These are phyloP conservation scores for Suhomyces emberorum DNA, from an alignment of 805 yeast species.

Conservation along the genomic window DNA sequence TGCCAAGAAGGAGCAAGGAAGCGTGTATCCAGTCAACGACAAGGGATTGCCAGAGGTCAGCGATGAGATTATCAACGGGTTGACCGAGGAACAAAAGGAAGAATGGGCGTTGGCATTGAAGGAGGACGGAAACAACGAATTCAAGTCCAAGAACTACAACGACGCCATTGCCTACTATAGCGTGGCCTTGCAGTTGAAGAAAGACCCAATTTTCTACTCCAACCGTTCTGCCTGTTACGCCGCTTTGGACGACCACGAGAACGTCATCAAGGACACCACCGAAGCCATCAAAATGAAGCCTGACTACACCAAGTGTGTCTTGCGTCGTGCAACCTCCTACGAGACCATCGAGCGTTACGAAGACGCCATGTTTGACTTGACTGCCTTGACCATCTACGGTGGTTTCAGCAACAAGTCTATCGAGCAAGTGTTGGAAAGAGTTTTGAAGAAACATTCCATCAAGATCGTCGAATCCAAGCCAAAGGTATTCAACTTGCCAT, in stretches of 20 bases:
- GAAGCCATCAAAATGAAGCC: conserved; percentile 83
- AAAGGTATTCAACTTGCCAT: conserved; percentile 61
- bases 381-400: conserved; percentile 82
- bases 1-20: not conserved
- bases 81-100: conserved; percentile 53
- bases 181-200: conserved; percentile 68
- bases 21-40: conserved; percentile 49
- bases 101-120: conserved; percentile 73
- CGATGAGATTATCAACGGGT: conserved; percentile 41
- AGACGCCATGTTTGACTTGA: conserved; percentile 88
- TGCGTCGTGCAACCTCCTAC: conserved; percentile 91
- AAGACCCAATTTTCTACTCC: conserved; percentile 87
- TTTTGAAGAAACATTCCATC: conserved; percentile 75
- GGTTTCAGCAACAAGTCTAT: conserved; percentile 76
- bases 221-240: conserved; percentile 96
- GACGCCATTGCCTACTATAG: conserved; percentile 80
- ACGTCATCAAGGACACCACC: conserved; percentile 85
- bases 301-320: conserved; percentile 84
- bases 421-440: conserved; percentile 83
- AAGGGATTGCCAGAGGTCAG: conserved; percentile 58
- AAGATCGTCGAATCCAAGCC: conserved; percentile 59
- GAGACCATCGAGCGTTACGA: conserved; percentile 75
- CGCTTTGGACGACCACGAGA: conserved; percentile 72
- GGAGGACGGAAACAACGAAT: conserved; percentile 82
- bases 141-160: conserved; percentile 64